Conservation (phyloP, 345 rosid genomes). For the Populus nigra region DNA sequence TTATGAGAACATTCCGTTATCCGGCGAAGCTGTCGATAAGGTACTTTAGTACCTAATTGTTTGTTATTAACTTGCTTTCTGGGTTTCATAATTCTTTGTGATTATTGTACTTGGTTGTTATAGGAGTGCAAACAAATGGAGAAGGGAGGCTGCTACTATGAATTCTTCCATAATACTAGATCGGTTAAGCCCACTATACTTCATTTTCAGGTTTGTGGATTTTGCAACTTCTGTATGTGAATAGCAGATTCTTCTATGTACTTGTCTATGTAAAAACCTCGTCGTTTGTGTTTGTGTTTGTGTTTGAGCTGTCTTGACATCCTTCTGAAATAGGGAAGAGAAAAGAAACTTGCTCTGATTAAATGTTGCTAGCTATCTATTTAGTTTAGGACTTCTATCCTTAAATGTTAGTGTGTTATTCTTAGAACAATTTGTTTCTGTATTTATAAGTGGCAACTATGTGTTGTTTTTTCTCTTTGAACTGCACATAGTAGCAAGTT, state of each 20-base stretch:
- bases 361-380: neutral
- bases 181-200: conserved; percentile 53
- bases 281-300: neutral
- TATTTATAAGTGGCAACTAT: neutral
- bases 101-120: neutral
- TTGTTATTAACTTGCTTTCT: neutral
- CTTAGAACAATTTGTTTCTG: neutral
- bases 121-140: conserved; percentile 43
- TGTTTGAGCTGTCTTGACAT: neutral
- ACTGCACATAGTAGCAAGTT: neutral
- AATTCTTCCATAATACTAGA: conserved; percentile 49
- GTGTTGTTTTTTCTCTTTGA: neutral
- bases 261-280: neutral
- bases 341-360: neutral
- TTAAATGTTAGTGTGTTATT: neutral
- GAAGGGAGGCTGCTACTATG: conserved; percentile 42
- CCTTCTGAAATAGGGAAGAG: neutral
- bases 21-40: conserved; percentile 68
- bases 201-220: conserved; percentile 50
- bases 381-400: neutral
- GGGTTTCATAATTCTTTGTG: neutral
- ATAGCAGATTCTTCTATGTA: neutral
- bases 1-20: conserved; percentile 74
- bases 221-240: neutral
- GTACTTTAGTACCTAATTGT: conserved; percentile 24